Conservation (phyloP, 2,329 filamentous ascomycete species). For the Biscogniauxia mediterranea region DNA sequence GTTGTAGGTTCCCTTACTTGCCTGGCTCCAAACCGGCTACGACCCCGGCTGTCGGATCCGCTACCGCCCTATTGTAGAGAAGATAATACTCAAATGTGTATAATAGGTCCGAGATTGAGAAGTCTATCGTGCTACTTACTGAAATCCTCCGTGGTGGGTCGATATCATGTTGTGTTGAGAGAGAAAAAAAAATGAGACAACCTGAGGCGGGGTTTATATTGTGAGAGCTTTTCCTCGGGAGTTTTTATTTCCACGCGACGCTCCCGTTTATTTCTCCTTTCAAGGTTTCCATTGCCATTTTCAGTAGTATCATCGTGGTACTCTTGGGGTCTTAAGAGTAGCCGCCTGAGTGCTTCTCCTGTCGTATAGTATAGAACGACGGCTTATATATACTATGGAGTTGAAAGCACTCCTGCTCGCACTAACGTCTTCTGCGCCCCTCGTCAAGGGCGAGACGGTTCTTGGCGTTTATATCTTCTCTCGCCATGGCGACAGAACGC, state of each 20-base stretch:
- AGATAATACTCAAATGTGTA: background rate
- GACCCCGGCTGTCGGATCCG: background rate
- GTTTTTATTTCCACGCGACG: background rate
- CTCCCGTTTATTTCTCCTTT: background rate
- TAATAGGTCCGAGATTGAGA: background rate
- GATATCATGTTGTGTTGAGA: background rate
- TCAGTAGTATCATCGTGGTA: background rate
- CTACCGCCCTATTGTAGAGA: background rate
- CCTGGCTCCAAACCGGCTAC: background rate
- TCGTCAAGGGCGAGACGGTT: conserved; percentile 59
- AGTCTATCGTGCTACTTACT: background rate
- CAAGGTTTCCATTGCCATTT: background rate
- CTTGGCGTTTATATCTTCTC: conserved; percentile 85
- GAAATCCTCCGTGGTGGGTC: background rate
- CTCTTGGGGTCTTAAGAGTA: background rate
- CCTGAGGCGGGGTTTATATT: background rate
- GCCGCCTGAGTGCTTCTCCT: background rate
- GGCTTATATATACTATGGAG: conserved; percentile 33
- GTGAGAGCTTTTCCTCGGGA: background rate
- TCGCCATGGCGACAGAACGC: conserved; percentile 84
- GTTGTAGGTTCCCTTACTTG: background rate
- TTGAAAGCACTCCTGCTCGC: conserved; percentile 42
- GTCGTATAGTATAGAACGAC: background rate
- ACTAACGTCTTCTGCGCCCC: conserved; percentile 36
- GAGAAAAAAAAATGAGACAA: background rate